phyloP scores from a whole-genome alignment of 257 asterid genomes.

The Solanum lycopersicoides region DNA sequence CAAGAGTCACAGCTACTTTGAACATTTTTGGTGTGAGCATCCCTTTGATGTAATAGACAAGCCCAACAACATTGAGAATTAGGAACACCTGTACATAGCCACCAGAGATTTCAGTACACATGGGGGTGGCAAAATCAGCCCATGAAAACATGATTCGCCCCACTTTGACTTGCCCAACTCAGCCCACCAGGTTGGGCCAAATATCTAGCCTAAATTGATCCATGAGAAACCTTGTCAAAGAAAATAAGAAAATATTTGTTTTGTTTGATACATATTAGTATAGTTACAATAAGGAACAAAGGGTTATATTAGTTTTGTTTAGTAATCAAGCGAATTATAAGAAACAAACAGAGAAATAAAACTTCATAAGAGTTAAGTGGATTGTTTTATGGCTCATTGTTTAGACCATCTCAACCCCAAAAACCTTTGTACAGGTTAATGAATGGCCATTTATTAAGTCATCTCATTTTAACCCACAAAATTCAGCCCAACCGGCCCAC shows the following conservation, averaged over 20 bases:
- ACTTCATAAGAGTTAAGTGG: not conserved
- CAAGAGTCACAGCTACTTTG: conserved; percentile 93
- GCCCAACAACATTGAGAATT: conserved; percentile 84
- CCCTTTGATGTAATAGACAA: conserved; percentile 84
- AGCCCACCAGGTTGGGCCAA: not conserved
- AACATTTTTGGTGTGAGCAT: conserved; percentile 88
- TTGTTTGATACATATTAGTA: not conserved
- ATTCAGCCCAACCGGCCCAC: not conserved
- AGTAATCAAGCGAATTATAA: not conserved
- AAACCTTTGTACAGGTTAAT: not conserved
- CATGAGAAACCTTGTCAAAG: not conserved
- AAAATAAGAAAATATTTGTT: not conserved
- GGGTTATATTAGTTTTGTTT: not conserved
- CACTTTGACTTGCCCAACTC: not conserved
- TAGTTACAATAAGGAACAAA: not conserved
- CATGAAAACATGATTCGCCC: not conserved
- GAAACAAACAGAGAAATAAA: not conserved
- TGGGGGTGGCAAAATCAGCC: not conserved
- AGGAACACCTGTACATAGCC: conserved; percentile 67
- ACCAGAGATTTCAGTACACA: conserved; percentile 1
- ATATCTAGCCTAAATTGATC: not conserved
- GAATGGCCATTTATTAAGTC: not conserved
- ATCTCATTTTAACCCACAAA: not conserved
- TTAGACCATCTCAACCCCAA: not conserved
- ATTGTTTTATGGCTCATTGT: not conserved